Evolutionary conservation across 306 rosid species (phyloP), one percentile per base, ranked within the genome.

Genomic region (Macrotyloma uniflorum): DNA sequence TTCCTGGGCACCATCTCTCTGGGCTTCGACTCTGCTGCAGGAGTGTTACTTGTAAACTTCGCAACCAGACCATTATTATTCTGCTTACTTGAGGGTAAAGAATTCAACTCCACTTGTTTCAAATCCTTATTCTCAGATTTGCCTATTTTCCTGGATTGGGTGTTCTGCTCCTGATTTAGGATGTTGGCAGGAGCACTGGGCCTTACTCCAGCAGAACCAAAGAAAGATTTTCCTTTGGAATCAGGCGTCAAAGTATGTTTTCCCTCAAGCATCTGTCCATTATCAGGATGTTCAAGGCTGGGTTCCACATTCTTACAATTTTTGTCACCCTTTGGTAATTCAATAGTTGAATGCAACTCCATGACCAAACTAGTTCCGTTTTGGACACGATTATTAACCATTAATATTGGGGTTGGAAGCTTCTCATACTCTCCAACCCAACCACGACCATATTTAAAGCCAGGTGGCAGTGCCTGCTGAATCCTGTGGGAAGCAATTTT

Each of bases 401-500:
- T 72, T 79, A 90, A 75, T 75, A 90, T 90, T 40, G 99, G 97
- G 49, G 91, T 89, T 57, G 96, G 97, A 82, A 90, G 90, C 3
- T 94, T 94, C 85, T 96, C 99, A n/a, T 86, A 96, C 72, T 96
- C 99, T 83, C 96, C 99, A 54, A 96, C 98, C 99, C 99, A 96
- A 71, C 99, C 99, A 67, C 90, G 91, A 12, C 98, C 98, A 74
- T 85, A 96, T 86, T 91, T 91, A 80, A 85, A 93, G 46, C 91
- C 96, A 36, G 87, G 75, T 54, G 99, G 98, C 36, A 96, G 80
- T 66, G 89, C 94, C 75, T 93, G 94, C 80, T 90, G 90, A 82
- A 96, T 91, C 84, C 90, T 91, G 77, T 88, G 86, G 64, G 99
- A 96, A 32, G 99, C 98, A 71, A 86, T 86, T 88, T 86, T 88